Conservation (phyloP, 352 stramenopile species). For the Phytophthora pinifolia region DNA sequence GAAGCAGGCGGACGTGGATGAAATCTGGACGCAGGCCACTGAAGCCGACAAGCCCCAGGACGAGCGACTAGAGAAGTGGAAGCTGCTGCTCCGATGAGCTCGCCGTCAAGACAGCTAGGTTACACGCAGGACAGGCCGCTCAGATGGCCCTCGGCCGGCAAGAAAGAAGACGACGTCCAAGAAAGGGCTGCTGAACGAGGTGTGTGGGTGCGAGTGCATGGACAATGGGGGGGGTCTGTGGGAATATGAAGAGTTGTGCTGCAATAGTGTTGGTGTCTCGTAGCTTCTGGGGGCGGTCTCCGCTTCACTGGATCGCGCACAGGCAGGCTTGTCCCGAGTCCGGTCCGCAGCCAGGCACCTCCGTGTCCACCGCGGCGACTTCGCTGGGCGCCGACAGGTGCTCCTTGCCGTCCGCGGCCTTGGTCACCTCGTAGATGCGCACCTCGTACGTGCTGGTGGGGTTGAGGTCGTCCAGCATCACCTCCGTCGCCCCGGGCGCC, state of each 20-base stretch:
- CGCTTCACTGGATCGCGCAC: conserved; percentile 56
- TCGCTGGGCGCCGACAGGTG: conserved; percentile 63
- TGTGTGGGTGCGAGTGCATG: conserved; percentile 11
- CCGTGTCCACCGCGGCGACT: conserved; percentile 82
- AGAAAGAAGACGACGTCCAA: too few species aligned
- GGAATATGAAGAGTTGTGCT: conserved; percentile 29
- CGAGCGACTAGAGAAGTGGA: conserved; percentile 36
- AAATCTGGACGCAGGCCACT: conserved; percentile 30
- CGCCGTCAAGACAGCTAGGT: not conserved
- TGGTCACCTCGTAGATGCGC: conserved; percentile 65
- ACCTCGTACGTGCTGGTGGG: conserved; percentile 89
- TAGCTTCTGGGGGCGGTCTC: not conserved
- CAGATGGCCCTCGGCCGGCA: not conserved
- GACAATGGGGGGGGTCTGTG: conserved; percentile 13
- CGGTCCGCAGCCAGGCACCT: conserved; percentile 80
- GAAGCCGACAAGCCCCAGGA: conserved; percentile 21
- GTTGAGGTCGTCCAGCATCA: conserved; percentile 85
- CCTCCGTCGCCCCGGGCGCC: conserved; percentile 36
- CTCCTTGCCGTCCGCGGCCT: conserved; percentile 36
- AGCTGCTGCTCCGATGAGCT: conserved; percentile 26
- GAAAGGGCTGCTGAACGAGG: not conserved
- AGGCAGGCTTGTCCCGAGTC: conserved; percentile 43
- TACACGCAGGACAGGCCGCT: conserved; percentile 6
- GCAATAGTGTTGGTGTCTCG: conserved; percentile 23
- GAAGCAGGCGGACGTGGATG: conserved; percentile 31